phyloP scores from a whole-genome alignment of 768 basidiomycete species.

The Rhodotorula paludigena region DNA sequence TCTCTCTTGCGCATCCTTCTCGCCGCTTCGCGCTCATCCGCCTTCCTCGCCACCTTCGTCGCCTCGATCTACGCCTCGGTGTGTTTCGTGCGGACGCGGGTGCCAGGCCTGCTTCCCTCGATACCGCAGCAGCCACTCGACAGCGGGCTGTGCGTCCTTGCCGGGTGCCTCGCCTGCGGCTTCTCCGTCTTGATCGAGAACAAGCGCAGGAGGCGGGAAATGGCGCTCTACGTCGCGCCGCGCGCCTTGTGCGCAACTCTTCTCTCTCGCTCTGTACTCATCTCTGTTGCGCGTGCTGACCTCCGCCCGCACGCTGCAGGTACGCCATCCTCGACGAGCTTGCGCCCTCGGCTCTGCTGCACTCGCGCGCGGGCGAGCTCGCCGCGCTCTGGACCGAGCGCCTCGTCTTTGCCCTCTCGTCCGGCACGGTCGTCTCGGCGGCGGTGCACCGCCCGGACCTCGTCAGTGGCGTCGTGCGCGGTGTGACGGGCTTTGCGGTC shows the following conservation, averaged over 20 bases:
- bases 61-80: constrained; percentile 36
- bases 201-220: constrained; percentile 37
- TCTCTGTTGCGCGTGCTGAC: background rate
- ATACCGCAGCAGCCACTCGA: constrained; percentile 27
- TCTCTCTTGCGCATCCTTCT: constrained; percentile 26
- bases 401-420: constrained; percentile 6
- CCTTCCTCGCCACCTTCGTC: constrained; percentile 42
- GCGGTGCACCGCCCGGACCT: constrained; percentile 37
- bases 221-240: constrained; percentile 38
- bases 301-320: background rate
- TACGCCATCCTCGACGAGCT: constrained; percentile 37
- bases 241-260: constrained; percentile 28
- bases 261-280: too few species aligned
- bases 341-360: constrained; percentile 15
- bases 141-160: constrained; percentile 23
- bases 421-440: constrained; percentile 30
- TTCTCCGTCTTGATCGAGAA: constrained; percentile 38
- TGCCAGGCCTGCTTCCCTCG: constrained; percentile 18
- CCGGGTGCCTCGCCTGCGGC: constrained; percentile 25
- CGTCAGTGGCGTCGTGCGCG: constrained; percentile 33
- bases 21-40: constrained; percentile 35
- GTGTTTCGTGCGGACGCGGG: constrained; percentile 37
- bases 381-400: constrained; percentile 14
- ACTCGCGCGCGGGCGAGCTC: constrained; percentile 7
- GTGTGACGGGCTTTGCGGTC: constrained; percentile 17